Evolutionary conservation across 1,284 basidiomycete species (phyloP).

Genomic region (Prillingera fragicola): DNA sequence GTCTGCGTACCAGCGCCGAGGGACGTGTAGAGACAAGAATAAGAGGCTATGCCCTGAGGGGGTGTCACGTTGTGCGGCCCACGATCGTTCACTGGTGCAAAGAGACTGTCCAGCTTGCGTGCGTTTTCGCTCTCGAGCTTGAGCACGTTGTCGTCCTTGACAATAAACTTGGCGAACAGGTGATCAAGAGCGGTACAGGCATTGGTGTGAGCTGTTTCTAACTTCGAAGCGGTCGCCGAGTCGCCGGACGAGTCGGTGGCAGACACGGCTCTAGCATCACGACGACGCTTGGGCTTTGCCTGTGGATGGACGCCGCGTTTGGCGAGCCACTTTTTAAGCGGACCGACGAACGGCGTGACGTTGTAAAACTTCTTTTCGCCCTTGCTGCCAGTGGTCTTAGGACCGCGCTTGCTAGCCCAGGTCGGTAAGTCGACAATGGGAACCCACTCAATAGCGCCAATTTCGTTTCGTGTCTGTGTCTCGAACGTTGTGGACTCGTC

Average conservation of each 20-base stretch:
- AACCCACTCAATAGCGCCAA: constrained; percentile 98
- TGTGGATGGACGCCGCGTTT: constrained; percentile 30
- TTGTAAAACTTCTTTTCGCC: constrained; percentile 77
- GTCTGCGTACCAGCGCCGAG: neutral
- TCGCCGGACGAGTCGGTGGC: too few species aligned
- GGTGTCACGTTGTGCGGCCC: neutral
- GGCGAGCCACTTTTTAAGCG: constrained; percentile 38
- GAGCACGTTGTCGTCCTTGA: constrained; percentile 27
- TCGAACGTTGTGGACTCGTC: constrained; percentile 83
- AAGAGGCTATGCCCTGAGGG: neutral
- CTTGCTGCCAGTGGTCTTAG: constrained; percentile 46
- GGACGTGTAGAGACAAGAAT: neutral
- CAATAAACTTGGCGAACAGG: constrained; percentile 37
- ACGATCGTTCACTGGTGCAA: constrained; percentile 10
- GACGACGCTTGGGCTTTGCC: constrained; percentile 16
- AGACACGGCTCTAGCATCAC: too few species aligned
- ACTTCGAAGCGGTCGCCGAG: too few species aligned
- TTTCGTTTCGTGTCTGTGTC: constrained; percentile 95
- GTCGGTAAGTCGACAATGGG: constrained; percentile 81
- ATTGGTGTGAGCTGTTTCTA: neutral
- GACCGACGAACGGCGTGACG: constrained; percentile 88
- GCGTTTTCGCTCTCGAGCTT: constrained; percentile 24
- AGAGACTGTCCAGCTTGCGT: constrained; percentile 30
- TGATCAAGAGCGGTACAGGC: constrained; percentile 37
- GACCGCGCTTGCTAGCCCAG: constrained; percentile 72